Base-by-base conservation (phyloP, 345 rosid species). In the Corchorus capsularis region DNA sequence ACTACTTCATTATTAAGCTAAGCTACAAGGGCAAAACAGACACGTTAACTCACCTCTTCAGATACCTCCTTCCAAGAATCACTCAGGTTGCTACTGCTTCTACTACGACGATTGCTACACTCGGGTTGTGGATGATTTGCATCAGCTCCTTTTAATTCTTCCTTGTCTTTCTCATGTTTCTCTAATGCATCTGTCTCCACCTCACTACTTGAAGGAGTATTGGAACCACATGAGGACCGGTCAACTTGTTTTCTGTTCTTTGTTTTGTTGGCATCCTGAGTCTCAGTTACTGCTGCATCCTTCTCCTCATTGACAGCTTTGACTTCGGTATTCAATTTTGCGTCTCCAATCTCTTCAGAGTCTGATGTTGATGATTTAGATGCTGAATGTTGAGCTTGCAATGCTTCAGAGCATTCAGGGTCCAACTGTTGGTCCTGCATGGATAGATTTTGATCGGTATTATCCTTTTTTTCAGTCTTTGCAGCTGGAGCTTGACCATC, bases 21-120 rank as follows among this genome's bases (percentile, higher is more conserved):
- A 20, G 9, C 27, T 41, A 41, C 60, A 59, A 39, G 46, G 46
- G 34, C 77, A 13, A 41, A 68, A 49, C 14, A 59, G 39, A 66
- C 46, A n/a, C 19, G 61, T 68, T 11, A 15, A 71, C 59, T 43
- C 82, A 91, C 97, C 99, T 63, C 98, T 76, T 91, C 92, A 5
- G 98, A 93, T 20, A 94, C 98, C 79, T 86, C 84, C 84, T 94
- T 94, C 98, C 97, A 91, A 19, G 93, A 88, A 76, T 94, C 98
- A 5, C 77, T 82, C 61, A 52, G 6, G 71, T 59, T 91, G 82
- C 82, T 75, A 73, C 47, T 83, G 85, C 84, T 89, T 86, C 90
- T 86, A 73, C 81, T 69, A 57, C 97, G 93, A 20, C 96, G 96
- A 71, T 84, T 81, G 76, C 71, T 82, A 55, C 77, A 79, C 67